These are phyloP conservation scores for Candida multigemmis DNA, from an alignment of 805 yeast species.

Conservation along the genomic window DNA sequence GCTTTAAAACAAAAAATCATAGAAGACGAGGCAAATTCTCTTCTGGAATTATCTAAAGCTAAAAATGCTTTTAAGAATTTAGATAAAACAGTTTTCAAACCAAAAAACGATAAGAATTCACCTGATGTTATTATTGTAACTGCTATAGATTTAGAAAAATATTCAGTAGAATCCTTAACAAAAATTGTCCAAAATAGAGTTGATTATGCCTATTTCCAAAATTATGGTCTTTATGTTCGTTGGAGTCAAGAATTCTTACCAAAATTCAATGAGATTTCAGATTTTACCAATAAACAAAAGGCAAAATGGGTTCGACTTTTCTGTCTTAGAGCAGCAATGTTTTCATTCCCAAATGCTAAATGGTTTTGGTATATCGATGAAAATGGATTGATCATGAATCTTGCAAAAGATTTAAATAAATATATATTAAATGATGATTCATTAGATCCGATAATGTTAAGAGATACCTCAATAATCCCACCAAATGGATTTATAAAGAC, in stretches of 20 bases:
- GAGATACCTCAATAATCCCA: conserved; percentile 66
- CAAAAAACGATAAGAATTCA: conserved; percentile 22
- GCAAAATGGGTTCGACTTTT: conserved; percentile 57
- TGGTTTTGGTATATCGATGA: conserved; percentile 86
- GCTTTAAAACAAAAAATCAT: conserved; percentile 21
- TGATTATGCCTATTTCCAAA: conserved; percentile 76
- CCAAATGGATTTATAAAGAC: conserved; percentile 64
- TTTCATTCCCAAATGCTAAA: conserved; percentile 85
- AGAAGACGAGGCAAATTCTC: conserved; percentile 40
- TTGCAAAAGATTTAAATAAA: conserved; percentile 48
- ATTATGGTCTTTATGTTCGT: conserved; percentile 76
- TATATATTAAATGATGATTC: conserved; percentile 54
- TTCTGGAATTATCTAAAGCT: conserved; percentile 34
- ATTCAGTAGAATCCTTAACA: conserved; percentile 49
- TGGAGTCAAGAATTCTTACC: conserved; percentile 82
- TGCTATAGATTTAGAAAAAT: conserved; percentile 65
- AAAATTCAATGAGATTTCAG: conserved; percentile 32
- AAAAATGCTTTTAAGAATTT: conserved; percentile 55
- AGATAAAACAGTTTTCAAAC: conserved; percentile 47
- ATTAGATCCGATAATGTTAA: conserved; percentile 53
- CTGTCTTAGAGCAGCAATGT: conserved; percentile 79
- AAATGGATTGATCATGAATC: conserved; percentile 67
- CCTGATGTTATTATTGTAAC: conserved; percentile 75
- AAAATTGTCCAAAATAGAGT: conserved; percentile 77
- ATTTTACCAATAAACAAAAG: conserved; percentile 32